Evolutionary conservation across 73 alveolate genomes (phyloP), one percentile per base, ranked within the genome.

Genomic region (Stentor coeruleus): DNA sequence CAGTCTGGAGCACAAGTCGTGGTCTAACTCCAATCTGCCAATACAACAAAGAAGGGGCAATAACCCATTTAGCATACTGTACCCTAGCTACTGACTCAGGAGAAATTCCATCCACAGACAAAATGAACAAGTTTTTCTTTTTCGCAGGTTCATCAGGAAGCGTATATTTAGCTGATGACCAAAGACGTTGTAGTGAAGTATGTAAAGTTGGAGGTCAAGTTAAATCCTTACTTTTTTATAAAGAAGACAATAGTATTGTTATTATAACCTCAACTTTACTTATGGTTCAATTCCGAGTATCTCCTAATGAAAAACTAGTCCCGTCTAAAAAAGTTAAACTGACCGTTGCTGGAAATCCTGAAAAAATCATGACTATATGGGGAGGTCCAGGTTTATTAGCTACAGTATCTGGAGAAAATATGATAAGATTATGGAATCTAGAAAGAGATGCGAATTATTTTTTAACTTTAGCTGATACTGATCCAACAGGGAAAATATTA

Each of bases 191-290:
- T 75, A 92, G 98, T 49, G 99, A 97, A 84, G 98, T 97, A 0
- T 97, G 99, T 81, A 97, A 96, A 82, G 98, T 93, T 3, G 98
- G 98, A 37, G 99, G 99, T n/a, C 90, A 94, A 74, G 95, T 97
- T 74, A 97, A 95, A 87, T 84, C 97, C 38, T 72, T 97, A 42
- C 92, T 97, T 41, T 95, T 92, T 81, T 97, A 97, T 85, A 98
- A 95, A 88, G 96, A 94, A 87, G 98, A 97, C 81, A 97, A 97
- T 88, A 85, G 95, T 31, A 97, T 97, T 41, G 93, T 97, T 81
- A 88, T 95, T 58, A 95, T 97, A 84, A 97, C 99, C 33, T 94
- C 99, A 31, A 95, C 92, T 60, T 82, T 97, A 49, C 92, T 97
- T 38, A 81, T 97, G 59, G 99, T 97, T 6, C 91, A 95, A 89